Percentiles rank a stretch among this genome's conserved stretches.
Conservation (phyloP, 768 basidiomycete species). For the Royoungia palumana region DNA sequence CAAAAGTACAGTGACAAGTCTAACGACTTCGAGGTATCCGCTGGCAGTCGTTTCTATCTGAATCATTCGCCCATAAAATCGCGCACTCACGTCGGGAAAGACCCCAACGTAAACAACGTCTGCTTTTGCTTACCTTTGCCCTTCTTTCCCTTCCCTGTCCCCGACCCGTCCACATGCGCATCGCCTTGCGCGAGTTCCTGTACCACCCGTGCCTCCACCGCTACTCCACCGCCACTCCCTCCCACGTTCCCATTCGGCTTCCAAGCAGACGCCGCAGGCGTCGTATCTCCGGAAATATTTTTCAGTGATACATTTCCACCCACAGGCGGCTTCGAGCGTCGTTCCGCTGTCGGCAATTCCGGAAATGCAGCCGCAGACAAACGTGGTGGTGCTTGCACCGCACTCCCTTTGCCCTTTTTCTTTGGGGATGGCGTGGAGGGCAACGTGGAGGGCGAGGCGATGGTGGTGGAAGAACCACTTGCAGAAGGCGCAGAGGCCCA, state of each 20-base stretch:
- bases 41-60: too few relatives aligned
- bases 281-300: conserved; percentile 47
- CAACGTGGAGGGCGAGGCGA: neutral
- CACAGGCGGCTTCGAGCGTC: conserved; percentile 44
- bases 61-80: too few relatives aligned
- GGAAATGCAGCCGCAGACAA: conserved; percentile 64
- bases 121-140: conserved; percentile 83
- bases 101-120: conserved; percentile 68
- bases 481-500: conserved; percentile 45
- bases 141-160: conserved; percentile 57
- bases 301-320: conserved; percentile 64
- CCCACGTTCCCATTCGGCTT: conserved; percentile 3
- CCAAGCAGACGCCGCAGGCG: conserved; percentile 35
- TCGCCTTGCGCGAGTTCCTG: neutral
- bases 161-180: neutral
- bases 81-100: conserved; percentile 37
- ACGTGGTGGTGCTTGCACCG: conserved; percentile 32
- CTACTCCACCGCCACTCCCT: neutral
- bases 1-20: too few relatives aligned
- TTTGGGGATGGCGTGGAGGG: conserved; percentile 2
- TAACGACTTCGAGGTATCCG: too few relatives aligned
- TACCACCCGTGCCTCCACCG: neutral
- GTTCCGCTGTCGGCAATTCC: conserved; percentile 51
- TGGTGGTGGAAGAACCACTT: neutral
- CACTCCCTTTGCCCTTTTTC: conserved; percentile 6